Conservation (phyloP, 2,329 filamentous ascomycete species). For the Penicillium sp. region DNA sequence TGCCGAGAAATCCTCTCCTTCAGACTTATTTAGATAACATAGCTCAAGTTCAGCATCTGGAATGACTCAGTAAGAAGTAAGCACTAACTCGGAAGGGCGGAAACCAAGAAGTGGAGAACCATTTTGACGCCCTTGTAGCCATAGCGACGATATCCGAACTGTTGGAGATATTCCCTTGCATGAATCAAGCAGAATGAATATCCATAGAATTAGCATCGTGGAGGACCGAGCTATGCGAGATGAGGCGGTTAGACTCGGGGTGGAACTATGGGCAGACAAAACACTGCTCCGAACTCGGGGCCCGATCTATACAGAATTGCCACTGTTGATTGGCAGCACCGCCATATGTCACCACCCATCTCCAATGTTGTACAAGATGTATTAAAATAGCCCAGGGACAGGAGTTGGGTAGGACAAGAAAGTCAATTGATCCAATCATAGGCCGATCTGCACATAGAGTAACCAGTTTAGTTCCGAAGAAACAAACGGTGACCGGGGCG, state of each 20-base stretch:
- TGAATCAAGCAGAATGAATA: not conserved
- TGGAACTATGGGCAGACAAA: not conserved
- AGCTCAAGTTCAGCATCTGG: too few species aligned
- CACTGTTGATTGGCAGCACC: not conserved
- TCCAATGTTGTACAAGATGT: not conserved
- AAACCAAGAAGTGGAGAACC: not conserved
- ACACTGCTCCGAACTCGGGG: constrained; percentile 18
- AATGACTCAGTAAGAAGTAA: not conserved
- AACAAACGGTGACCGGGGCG: not conserved
- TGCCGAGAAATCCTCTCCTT: too few species aligned
- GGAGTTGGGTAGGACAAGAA: not conserved
- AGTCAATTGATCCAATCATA: not conserved
- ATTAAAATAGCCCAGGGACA: not conserved
- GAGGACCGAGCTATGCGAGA: not conserved
- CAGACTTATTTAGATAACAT: too few species aligned
- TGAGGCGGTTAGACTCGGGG: constrained; percentile 16
- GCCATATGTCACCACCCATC: not conserved
- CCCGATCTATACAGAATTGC: not conserved
- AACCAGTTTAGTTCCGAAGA: not conserved
- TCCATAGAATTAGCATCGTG: not conserved
- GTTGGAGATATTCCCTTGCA: not conserved
- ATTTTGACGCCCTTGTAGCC: not conserved
- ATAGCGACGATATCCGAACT: not conserved
- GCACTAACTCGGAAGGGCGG: not conserved
- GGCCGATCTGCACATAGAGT: not conserved